Conservation (phyloP, 1,284 basidiomycete species). For the Ceratobasidium papillatum region DNA sequence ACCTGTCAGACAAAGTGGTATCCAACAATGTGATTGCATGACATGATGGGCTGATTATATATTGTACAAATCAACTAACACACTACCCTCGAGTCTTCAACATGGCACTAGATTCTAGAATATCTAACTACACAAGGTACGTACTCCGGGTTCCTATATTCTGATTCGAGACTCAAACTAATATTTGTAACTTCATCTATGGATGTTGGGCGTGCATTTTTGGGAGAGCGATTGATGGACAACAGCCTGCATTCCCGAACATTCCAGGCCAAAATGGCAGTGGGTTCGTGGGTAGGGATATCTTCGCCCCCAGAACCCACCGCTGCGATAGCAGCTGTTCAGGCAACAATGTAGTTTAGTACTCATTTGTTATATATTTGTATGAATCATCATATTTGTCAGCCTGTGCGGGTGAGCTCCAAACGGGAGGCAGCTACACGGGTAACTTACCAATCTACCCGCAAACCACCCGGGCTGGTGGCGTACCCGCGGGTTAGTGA, state of each 20-base stretch:
- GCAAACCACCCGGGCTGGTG: too few species aligned
- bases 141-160: background rate
- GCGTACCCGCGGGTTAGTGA: background rate
- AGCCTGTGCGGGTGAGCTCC: background rate
- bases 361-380: background rate
- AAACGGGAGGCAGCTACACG: too few species aligned
- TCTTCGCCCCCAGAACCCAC: background rate
- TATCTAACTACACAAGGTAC: background rate
- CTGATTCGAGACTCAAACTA: background rate
- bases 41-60: background rate
- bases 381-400: background rate
- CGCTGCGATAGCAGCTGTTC: background rate
- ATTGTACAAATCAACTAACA: background rate
- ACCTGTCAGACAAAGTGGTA: background rate
- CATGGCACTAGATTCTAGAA: constrained; percentile 8
- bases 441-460: too few species aligned
- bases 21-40: background rate
- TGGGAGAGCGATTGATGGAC: background rate
- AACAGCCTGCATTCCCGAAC: background rate
- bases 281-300: background rate
- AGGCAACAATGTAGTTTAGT: background rate
- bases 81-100: background rate
- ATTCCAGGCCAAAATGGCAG: background rate
- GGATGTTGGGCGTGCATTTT: constrained; percentile 4
- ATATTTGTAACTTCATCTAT: background rate